Base-by-base conservation (phyloP, 164 flowering plant genomes). In the Annona cherimola region DNA sequence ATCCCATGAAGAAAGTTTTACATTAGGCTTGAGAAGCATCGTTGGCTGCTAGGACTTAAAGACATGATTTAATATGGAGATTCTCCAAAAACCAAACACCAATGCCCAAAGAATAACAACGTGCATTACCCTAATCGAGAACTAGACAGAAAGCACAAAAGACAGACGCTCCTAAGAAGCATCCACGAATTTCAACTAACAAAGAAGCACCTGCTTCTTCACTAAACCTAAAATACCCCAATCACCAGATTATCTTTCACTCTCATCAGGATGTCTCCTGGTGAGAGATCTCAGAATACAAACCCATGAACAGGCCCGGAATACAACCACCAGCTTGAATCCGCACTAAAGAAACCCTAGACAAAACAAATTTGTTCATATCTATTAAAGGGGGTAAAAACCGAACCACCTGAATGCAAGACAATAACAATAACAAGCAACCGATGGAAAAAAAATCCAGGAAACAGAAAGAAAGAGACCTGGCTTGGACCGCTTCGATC, bases 401-500 rank as follows among this genome's bases (percentile, higher is more conserved):
- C 40, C n/a, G 18, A 64, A 64, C 8, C n/a, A 64, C n/a, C 11
- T 12, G 18, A 5, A 64, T 64, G 67, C 63, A 42, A 40, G 67
- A 42, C n/a, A 16, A 64, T 40, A 16, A 50, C 14, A 50, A 14
- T 1, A 26, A 26, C 35, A 26, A 26, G 35, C 35, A 26, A 26
- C 35, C 2, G 67, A 39, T 8, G 16, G 41, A 5, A 64, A 11
- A 43, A 40, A 64, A 12, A 64, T 8, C 67, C 44, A 40, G 14
- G 19, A 45, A 14, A 50, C 44, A n/a, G 41, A 12, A 16, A 44
- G 43, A 45, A 40, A 1, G 43, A 65, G 14, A 81, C 80, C 80
- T 81, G 70, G 78, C 42, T 71, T 79, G 39, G 43, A 63, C 18
- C 66, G 74, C 78, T 83, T 83, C 26, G 73, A 64, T 41, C 72